Evolutionary conservation across 1,284 basidiomycete species (phyloP).

Genomic region (Puccinia polysora): DNA sequence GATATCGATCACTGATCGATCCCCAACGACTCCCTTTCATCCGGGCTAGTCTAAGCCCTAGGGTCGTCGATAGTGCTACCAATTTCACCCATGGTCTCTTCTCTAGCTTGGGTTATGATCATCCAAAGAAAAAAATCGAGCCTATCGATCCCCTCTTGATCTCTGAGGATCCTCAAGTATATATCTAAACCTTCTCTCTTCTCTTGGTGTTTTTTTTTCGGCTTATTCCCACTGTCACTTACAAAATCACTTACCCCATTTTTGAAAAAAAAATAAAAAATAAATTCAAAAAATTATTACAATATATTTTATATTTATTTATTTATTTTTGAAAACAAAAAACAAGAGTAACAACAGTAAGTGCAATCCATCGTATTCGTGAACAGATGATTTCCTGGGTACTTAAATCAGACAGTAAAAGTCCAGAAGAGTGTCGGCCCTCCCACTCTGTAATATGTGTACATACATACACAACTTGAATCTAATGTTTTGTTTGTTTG

Average conservation of each 20-base stretch:
- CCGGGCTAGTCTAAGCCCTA: conserved; percentile 20
- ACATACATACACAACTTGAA: background rate
- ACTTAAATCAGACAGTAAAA: background rate
- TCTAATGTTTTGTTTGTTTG: background rate
- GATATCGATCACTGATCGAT: conserved; percentile 8
- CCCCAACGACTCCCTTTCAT: conserved; percentile 5
- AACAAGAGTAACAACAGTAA: conserved; percentile 26
- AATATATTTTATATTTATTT: too few species aligned
- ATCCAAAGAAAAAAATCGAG: background rate
- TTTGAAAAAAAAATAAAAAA: too few species aligned
- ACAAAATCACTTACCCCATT: too few species aligned
- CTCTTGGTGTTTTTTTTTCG: background rate
- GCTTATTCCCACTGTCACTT: too few species aligned
- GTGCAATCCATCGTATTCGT: background rate
- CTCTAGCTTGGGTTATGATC: background rate
- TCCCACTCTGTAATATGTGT: background rate
- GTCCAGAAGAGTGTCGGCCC: too few species aligned
- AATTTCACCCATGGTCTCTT: conserved; percentile 11
- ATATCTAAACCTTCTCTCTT: background rate
- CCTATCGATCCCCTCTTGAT: conserved; percentile 6
- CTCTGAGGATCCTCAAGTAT: conserved; percentile 16
- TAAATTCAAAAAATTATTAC: too few species aligned
- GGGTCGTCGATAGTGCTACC: conserved; percentile 18
- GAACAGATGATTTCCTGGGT: background rate
- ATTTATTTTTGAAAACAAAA: too few species aligned